Percentiles rank a stretch among this genome's conserved stretches.
These are phyloP conservation scores for Botrytis aclada DNA, from an alignment of 2,329 filamentous ascomycete species.

Conservation along the genomic window DNA sequence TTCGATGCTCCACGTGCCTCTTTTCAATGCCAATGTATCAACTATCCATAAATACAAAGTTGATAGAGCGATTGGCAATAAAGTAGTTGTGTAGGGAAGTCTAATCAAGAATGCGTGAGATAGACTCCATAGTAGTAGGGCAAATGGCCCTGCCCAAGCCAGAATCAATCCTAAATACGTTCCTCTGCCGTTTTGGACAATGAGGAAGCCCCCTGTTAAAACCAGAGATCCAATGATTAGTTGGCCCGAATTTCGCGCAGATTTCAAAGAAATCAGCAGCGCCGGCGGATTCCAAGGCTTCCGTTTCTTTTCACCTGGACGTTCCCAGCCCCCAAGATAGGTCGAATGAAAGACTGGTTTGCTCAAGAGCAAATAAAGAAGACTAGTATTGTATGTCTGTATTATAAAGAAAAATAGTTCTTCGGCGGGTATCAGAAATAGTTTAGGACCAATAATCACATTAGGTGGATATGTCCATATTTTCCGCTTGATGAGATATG, in stretches of 20 bases:
- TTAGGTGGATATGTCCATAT: conserved; percentile 70
- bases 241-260: conserved; percentile 48
- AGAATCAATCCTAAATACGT: conserved; percentile 71
- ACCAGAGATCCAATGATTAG: conserved; percentile 45
- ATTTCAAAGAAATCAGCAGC: conserved; percentile 19
- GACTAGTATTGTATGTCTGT: conserved; percentile 69
- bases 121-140: conserved; percentile 61
- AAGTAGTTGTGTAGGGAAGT: conserved; percentile 56
- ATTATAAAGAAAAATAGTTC: conserved; percentile 77
- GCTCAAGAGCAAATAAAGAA: conserved; percentile 65
- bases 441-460: conserved; percentile 59
- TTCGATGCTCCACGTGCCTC: conserved; percentile 71
- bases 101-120: conserved; percentile 61
- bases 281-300: conserved; percentile 23
- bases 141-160: conserved; percentile 64
- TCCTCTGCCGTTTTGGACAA: conserved; percentile 47
- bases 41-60: conserved; percentile 71
- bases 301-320: background rate
- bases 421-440: conserved; percentile 65
- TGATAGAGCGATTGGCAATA: conserved; percentile 58
- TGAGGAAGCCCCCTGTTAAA: conserved; percentile 44
- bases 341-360: conserved; percentile 58
- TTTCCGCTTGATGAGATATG: conserved; percentile 63
- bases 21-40: conserved; percentile 63
- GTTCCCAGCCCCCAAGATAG: conserved; percentile 43